Evolutionary conservation across 331 rosid genomes (phyloP), one percentile per base, ranked within the genome.

Genomic region (Prunus yedoensis): DNA sequence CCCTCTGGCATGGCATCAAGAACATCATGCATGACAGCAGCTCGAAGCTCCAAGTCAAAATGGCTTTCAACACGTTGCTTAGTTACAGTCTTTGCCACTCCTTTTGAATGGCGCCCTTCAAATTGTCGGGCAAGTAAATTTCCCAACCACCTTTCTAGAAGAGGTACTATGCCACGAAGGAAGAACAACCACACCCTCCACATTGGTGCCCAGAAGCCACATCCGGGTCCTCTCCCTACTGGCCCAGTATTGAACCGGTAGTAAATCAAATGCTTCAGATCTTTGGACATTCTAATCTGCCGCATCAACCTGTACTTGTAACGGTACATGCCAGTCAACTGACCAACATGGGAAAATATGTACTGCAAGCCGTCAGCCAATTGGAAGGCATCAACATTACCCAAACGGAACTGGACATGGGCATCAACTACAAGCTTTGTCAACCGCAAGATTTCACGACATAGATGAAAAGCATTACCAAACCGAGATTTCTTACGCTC

Each of bases 1-100:
- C 99, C 99, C 96, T 95, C 99, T 63, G 99, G 99, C 99, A 92
- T 95, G 41, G 99, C 97, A 88, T 95, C 99, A 74, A 92, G 96
- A 80, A 95, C 99, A 69, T 95, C 99, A 57, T 95, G 99, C 97
- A 95, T 95, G n/a, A 95, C 99, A 47, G 99, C 99, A 14, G 99
- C 99, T 60, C 99, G 91, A 79, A 95, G 99, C 89, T 95, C 99
- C 47, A 95, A 88, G 78, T 95, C 99, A 74, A 92, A 95, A 81
- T 95, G 99, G 72, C 99, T 95, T 83, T 95, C 99, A 35, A 95
- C 99, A 80, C 99, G 97, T 79, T 95, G 99, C 86, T 95, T 95
- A 21, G 99, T 95, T 20, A 95, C 97, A 25, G 99, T 95, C 88
- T 95, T 95, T 0, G 99, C 99, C 74, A 95, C 99, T 71, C 99